phyloP scores from a whole-genome alignment of 1,139 yeast species.

The Candida mesenterica region DNA sequence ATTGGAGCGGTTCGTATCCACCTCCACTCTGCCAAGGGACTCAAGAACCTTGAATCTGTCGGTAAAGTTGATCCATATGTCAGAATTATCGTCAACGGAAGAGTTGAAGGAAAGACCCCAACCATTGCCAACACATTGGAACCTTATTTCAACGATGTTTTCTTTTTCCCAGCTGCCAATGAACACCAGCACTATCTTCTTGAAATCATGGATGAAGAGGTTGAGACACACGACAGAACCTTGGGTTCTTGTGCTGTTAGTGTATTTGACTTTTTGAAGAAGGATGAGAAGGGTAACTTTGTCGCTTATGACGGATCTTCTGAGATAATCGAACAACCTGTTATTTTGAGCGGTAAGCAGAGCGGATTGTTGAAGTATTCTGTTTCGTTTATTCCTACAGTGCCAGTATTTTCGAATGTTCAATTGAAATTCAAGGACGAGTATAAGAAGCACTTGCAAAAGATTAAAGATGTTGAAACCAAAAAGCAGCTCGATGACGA shows the following conservation, averaged over 20 bases:
- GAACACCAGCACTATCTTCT: slow-evolving; percentile 58
- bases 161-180: slow-evolving; percentile 61
- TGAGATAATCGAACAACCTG: slow-evolving; percentile 44
- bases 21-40: slow-evolving; percentile 51
- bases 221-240: slow-evolving; percentile 58
- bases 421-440: slow-evolving; percentile 46
- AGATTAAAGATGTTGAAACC: slow-evolving; percentile 35
- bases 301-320: slow-evolving; percentile 53
- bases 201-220: slow-evolving; percentile 65
- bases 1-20: slow-evolving; percentile 66
- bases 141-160: slow-evolving; percentile 59
- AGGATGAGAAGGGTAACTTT: slow-evolving; percentile 41
- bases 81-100: slow-evolving; percentile 56
- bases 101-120: slow-evolving; percentile 52
- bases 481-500: slow-evolving; percentile 39
- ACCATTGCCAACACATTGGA: slow-evolving; percentile 54
- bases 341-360: slow-evolving; percentile 42
- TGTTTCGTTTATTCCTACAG: slow-evolving; percentile 60
- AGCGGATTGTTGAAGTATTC: slow-evolving; percentile 56
- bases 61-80: slow-evolving; percentile 77
- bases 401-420: slow-evolving; percentile 58
- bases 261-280: slow-evolving; percentile 49
- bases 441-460: slow-evolving; percentile 27
- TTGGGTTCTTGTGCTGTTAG: slow-evolving; percentile 59
- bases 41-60: slow-evolving; percentile 60